Percentiles rank a stretch among this genome's conserved stretches.
phyloP scores from a whole-genome alignment of 192 early-diverging fungal genomes.

The Coemansia sp. region DNA sequence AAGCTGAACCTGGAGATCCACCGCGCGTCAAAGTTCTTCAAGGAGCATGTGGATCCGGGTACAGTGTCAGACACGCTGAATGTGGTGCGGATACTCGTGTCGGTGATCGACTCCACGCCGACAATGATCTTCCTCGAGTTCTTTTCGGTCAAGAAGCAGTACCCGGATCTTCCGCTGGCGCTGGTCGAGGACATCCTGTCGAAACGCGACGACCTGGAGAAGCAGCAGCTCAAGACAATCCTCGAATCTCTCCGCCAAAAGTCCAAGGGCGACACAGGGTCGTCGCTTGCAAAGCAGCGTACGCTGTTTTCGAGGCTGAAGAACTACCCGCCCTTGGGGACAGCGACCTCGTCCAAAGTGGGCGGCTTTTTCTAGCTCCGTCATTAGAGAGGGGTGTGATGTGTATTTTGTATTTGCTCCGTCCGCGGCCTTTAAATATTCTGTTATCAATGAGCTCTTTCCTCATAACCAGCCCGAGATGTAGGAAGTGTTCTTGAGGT shows the following conservation, averaged over 20 bases:
- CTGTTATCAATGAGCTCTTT: no score
- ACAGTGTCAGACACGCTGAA: conserved; percentile 81
- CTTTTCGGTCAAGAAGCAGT: conserved; percentile 84
- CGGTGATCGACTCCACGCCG: conserved; percentile 77
- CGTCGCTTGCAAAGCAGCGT: conserved; percentile 50
- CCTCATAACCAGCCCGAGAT: no score
- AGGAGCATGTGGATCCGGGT: conserved; percentile 64
- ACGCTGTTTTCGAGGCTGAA: conserved; percentile 49
- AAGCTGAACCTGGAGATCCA: conserved; percentile 76
- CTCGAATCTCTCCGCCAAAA: conserved; percentile 72
- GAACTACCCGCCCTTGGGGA: conserved; percentile 42
- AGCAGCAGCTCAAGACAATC: conserved; percentile 77
- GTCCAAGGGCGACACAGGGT: conserved; percentile 47
- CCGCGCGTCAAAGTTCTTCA: conserved; percentile 75
- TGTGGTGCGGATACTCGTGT: conserved; percentile 76
- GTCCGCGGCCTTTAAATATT: no score
- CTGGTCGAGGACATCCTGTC: conserved; percentile 89
- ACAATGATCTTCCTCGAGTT: conserved; percentile 89
- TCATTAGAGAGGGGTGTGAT: no score
- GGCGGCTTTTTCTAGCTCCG: conserved; percentile 7
- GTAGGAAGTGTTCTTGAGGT: no score
- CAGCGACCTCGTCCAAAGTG: conserved; percentile 7
- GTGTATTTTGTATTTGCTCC: no score
- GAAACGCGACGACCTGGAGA: conserved; percentile 90
- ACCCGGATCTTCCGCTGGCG: conserved; percentile 86